Conservation (phyloP, 352 stramenopile genomes). For the Phytophthora pini region DNA sequence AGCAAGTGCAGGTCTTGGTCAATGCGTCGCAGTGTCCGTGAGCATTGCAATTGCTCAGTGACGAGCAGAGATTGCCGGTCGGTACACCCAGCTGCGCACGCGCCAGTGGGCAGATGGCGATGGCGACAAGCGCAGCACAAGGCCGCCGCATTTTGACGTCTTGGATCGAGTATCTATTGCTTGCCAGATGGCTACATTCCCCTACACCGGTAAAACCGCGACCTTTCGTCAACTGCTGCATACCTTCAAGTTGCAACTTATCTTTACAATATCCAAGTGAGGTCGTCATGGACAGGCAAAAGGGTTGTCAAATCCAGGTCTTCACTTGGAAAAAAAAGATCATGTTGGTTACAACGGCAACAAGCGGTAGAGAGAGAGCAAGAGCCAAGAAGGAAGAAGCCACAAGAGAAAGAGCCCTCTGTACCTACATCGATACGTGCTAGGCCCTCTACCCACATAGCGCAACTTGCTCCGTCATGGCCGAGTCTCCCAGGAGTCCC, state of each 20-base stretch:
- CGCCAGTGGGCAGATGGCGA: constrained; percentile 5
- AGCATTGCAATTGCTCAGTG: constrained; percentile 88
- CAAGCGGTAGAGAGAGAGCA: constrained; percentile 9
- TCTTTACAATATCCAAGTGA: neutral
- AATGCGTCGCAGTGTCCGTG: constrained; percentile 87
- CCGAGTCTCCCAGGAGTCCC: constrained; percentile 15
- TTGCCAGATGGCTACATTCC: constrained; percentile 24
- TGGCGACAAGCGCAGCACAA: neutral
- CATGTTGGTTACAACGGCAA: constrained; percentile 33
- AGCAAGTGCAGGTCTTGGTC: constrained; percentile 90
- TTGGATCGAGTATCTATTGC: constrained; percentile 5
- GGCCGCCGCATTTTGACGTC: neutral
- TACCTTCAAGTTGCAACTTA: too few relatives aligned
- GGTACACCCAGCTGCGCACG: constrained; percentile 56
- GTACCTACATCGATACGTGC: constrained; percentile 7
- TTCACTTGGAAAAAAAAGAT: constrained; percentile 29
- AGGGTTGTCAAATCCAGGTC: constrained; percentile 12
- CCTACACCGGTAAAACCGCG: constrained; percentile 11
- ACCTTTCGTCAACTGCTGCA: constrained; percentile 9
- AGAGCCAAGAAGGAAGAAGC: constrained; percentile 15
- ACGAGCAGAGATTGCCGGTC: constrained; percentile 76
- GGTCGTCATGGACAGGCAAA: constrained; percentile 8
- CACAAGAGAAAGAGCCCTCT: constrained; percentile 4
- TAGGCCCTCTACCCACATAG: constrained; percentile 18
- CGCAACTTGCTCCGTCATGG: constrained; percentile 18